Conservation (phyloP, 2,329 filamentous ascomycete genomes). For the Cladobotryum mycophilum region DNA sequence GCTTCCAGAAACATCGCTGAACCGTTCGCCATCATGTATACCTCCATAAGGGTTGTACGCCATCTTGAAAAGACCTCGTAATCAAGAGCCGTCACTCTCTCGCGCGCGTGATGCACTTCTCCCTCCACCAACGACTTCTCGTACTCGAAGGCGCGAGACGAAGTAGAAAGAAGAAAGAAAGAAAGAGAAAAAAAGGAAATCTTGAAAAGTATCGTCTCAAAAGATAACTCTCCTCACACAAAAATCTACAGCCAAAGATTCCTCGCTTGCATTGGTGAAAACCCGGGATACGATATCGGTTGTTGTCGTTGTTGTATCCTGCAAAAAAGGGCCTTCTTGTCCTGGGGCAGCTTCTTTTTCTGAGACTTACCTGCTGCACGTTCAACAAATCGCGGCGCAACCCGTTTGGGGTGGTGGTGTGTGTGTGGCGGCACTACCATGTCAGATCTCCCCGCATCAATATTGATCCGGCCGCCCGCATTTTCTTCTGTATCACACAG, state of each 20-base stretch:
- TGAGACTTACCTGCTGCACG: constrained; percentile 1
- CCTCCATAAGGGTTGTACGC: constrained; percentile 57
- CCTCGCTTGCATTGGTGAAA: constrained; percentile 4
- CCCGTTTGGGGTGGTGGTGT: background rate
- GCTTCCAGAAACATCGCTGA: constrained; percentile 7
- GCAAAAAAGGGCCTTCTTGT: background rate
- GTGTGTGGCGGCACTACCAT: background rate
- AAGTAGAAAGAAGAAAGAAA: background rate
- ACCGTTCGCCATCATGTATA: constrained; percentile 21
- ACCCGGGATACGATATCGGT: background rate
- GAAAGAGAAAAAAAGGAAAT: background rate
- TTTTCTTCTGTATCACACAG: background rate
- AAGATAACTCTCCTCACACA: background rate
- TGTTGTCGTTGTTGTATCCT: background rate
- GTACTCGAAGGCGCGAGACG: background rate
- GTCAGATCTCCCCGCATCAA: constrained; percentile 19
- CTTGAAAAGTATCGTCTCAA: background rate
- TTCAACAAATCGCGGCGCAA: constrained; percentile 7
- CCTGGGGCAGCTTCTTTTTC: background rate
- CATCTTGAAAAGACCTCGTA: constrained; percentile 31
- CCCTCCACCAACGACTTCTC: background rate
- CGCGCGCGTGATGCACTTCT: background rate
- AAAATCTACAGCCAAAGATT: constrained; percentile 2
- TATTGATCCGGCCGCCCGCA: constrained; percentile 22
- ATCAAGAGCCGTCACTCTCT: background rate